Evolutionary conservation across 208 protist genomes (phyloP).

Genomic region (Trypanosoma mega): DNA sequence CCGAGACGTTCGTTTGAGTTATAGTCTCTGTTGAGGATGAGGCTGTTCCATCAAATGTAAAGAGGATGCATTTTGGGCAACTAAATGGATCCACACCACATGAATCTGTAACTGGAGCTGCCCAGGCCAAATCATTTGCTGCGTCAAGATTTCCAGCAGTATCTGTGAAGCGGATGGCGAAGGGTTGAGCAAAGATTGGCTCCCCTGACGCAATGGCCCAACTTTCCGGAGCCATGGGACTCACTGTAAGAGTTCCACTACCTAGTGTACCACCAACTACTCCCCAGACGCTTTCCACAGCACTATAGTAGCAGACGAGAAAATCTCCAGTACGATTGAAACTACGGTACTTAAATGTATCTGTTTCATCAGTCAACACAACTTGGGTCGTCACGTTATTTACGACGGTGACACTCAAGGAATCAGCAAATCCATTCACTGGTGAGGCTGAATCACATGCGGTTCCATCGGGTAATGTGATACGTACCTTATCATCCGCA

Average conservation of each 20-base stretch:
- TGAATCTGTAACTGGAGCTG: slow-evolving; percentile 49
- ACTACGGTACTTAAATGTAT: slow-evolving; percentile 70
- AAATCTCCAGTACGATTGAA: slow-evolving; percentile 64
- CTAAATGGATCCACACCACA: slow-evolving; percentile 43
- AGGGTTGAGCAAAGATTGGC: slow-evolving; percentile 43
- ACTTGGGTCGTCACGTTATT: slow-evolving; percentile 14
- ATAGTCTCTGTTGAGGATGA: slow-evolving; percentile 41
- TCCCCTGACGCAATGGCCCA: slow-evolving; percentile 36
- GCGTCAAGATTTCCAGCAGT: slow-evolving; percentile 37
- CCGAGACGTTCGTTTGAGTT: slow-evolving; percentile 35
- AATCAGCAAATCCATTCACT: slow-evolving; percentile 34
- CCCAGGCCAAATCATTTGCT: slow-evolving; percentile 54
- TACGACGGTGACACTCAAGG: not conserved
- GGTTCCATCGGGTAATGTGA: slow-evolving; percentile 30
- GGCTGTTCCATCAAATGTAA: slow-evolving; percentile 36
- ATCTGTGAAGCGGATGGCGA: slow-evolving; percentile 62
- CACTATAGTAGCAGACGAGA: slow-evolving; percentile 85
- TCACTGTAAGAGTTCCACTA: slow-evolving; percentile 44
- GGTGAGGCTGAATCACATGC: slow-evolving; percentile 49
- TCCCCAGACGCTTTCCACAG: slow-evolving; percentile 54
- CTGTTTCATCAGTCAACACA: slow-evolving; percentile 50
- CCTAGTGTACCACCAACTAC: slow-evolving; percentile 65
- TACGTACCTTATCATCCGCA: slow-evolving; percentile 50
- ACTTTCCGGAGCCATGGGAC: slow-evolving; percentile 31
- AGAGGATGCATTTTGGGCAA: slow-evolving; percentile 57